Base-by-base conservation (phyloP, 1,139 yeast genomes). In the Zygoascus hellenicus region DNA sequence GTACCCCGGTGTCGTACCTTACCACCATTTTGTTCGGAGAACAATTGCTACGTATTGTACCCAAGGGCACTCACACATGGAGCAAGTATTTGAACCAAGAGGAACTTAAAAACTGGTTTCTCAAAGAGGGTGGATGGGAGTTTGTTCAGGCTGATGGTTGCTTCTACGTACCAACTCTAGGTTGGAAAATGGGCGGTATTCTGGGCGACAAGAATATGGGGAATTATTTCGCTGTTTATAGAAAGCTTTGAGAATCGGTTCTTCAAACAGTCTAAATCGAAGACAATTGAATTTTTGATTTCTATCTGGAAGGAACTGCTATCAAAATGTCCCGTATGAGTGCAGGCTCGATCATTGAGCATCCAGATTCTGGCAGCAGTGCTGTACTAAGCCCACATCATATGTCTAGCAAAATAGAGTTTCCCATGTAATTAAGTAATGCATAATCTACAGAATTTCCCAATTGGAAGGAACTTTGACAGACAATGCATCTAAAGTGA, bases 1-100 rank as follows among this genome's bases (percentile, higher is more conserved):
- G 97, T 53, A 96, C 94, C 53, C 73, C 80, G 38, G 69, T 89
- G n/a, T 81, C 96, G 40, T 90, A 95, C 86, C 80, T 92, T 61
- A 88, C 97, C 13, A 94, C 98, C 0, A 92, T 92, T 30, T 79
- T 87, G 56, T 76, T 87, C 77, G 99, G 92, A 2, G 98, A 92
- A 63, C 76, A 86, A 51, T 64, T 92, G 2, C 67, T 92, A 50
- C 66, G 74, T 35, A 80, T 92, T 42, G 98, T 92, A 2, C 99
- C 99, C 1, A 71, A 73, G 41, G 97, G 97, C 1, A 92, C 98
- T 1, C 99, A 92, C 64, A 82, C 90, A 2, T 77, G 83, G 63
- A 78, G 79, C 43, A 92, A 94, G 66, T 94, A 89, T 65, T 87
- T 92, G 55, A 81, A 90, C 59, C 83, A 83, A 51, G 54, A 62